Percentiles rank a stretch among this genome's conserved stretches.
These are phyloP conservation scores for Paradendryphiella salina DNA, from an alignment of 2,329 filamentous ascomycete species.

Conservation along the genomic window DNA sequence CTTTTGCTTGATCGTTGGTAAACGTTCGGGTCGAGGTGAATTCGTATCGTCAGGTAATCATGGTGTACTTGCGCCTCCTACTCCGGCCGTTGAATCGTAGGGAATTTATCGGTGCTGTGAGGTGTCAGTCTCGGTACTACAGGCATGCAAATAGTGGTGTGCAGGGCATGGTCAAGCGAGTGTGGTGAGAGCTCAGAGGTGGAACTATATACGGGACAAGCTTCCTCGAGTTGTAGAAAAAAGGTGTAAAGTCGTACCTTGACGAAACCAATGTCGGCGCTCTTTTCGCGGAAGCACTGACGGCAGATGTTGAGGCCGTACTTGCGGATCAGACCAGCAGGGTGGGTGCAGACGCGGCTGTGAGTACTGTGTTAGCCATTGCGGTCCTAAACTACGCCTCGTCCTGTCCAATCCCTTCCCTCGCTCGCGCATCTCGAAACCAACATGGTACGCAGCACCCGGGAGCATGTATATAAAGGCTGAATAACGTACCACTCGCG, in stretches of 20 bases:
- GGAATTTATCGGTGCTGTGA: conserved; percentile 44
- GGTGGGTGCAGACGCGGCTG: conserved; percentile 88
- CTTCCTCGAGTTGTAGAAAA: too few relatives aligned
- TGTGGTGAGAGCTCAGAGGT: neutral
- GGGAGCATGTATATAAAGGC: conserved; percentile 1
- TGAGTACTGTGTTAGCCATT: conserved; percentile 36
- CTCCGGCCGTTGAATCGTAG: conserved; percentile 30
- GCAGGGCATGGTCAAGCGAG: neutral
- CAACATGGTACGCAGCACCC: conserved; percentile 28
- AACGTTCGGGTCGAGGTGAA: conserved; percentile 16
- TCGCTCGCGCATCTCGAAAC: neutral
- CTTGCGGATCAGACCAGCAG: conserved; percentile 99
- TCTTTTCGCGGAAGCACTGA: conserved; percentile 73
- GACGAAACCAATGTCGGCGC: conserved; percentile 68
- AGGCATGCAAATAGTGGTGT: neutral
- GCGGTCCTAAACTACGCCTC: conserved; percentile 4
- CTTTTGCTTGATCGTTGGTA: conserved; percentile 6
- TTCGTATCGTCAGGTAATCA: conserved; percentile 37
- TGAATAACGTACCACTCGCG: conserved; percentile 76
- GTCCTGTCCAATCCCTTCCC: conserved; percentile 3
- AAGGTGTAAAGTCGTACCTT: conserved; percentile 55
- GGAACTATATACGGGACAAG: neutral
- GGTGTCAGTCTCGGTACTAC: conserved; percentile 13
- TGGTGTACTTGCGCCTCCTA: conserved; percentile 38
- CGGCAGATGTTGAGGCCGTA: conserved; percentile 89